phyloP scores from a whole-genome alignment of 208 protist species.

The Naegleria gruberi region DNA sequence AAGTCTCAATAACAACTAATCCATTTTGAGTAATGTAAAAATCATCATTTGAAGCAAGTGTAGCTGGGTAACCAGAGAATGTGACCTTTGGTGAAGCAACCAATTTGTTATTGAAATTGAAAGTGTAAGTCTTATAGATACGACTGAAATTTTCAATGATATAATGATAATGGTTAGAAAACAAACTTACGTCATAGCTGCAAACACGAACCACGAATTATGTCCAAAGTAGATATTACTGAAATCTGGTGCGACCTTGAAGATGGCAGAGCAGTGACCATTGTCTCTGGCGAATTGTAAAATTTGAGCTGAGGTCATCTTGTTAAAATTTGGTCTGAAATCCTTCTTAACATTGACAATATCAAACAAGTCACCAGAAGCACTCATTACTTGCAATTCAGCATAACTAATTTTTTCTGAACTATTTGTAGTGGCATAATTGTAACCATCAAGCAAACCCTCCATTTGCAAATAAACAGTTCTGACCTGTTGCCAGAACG shows the following conservation, averaged over 20 bases:
- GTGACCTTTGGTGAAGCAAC: conserved; percentile 33
- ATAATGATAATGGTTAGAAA: too few species aligned
- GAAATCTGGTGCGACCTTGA: conserved; percentile 41
- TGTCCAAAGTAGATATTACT: conserved; percentile 39
- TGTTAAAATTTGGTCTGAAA: conserved; percentile 19
- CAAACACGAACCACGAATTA: background rate
- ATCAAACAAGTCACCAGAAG: conserved; percentile 33
- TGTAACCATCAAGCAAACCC: conserved; percentile 28
- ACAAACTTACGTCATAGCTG: background rate
- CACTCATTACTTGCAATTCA: conserved; percentile 18
- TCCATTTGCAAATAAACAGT: conserved; percentile 32
- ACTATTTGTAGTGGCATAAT: background rate
- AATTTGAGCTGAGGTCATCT: conserved; percentile 18
- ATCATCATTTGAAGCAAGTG: conserved; percentile 66
- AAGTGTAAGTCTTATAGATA: background rate
- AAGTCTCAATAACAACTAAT: conserved; percentile 63
- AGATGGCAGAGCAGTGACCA: conserved; percentile 38
- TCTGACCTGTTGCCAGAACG: conserved; percentile 29
- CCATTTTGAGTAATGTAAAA: conserved; percentile 65
- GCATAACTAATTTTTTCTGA: background rate
- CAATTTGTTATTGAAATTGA: background rate
- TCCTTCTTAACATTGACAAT: conserved; percentile 23
- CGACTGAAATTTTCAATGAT: too few species aligned
- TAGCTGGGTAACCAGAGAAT: conserved; percentile 63
- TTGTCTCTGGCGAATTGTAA: background rate